Base-by-base conservation (phyloP, 75 land plant genomes). In the Sequoiadendron giganteum region DNA sequence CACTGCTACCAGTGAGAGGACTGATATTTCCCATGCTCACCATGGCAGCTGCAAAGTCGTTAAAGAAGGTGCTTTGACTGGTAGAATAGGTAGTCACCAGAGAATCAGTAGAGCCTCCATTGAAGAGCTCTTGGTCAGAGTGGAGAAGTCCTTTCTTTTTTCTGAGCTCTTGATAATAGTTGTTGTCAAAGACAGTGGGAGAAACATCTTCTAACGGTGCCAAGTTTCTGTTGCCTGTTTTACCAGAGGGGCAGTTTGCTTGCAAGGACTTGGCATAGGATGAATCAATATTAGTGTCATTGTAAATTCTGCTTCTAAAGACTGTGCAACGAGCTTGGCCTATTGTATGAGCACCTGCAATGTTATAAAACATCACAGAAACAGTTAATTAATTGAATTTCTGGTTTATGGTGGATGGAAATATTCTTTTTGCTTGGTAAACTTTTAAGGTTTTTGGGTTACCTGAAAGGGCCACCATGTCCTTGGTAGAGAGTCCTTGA, bases 391-490 rank as follows among this genome's bases (percentile, higher is more conserved):
- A 6, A 25, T 61, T 19, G 6, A 18, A 61, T 18, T 19, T 61
- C 3, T 5, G 68, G 68, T 61, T 61, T 56, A 15, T 56, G 5
- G 1, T n/a, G 4, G 34, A 70, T 28, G 4, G 7, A 10, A 11
- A 70, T 45, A 45, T 45, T 6, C 0, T 70, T 70, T 70, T 8
- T 70, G 2, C 5, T n/a, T 6, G 10, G 76, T 10, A 32, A 72
- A 10, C 10, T 30, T 30, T 73, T 0, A 3, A 4, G n/a, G 0
- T 5, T 25, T 19, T 25, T 65, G 5, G 77, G 34, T 75, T 75
- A 75, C 77, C 77, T n/a, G 93, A 90, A 78, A 92, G 92, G 5
- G 89, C 90, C 28, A 86, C 87, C 88, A 92, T 42, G 85, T 92
- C 92, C 56, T 65, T 89, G 76, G 88, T 52, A 43, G 70, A 56